phyloP scores from a whole-genome alignment of 306 rosid species.

The Vigna trinervia region DNA sequence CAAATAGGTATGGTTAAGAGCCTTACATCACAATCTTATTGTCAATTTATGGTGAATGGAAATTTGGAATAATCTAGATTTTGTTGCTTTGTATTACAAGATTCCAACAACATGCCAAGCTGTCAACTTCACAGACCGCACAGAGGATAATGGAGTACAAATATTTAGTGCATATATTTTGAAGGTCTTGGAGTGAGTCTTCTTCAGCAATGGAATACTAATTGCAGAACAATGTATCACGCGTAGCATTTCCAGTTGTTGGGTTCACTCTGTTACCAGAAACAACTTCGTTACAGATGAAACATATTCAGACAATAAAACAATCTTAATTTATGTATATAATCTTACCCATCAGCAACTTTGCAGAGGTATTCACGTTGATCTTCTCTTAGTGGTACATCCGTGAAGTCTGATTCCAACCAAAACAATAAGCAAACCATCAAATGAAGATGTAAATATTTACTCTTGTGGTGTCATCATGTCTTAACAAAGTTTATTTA shows the following conservation, averaged over 20 bases:
- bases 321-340: not conserved
- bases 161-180: constrained; percentile 10
- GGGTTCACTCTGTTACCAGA: constrained; percentile 74
- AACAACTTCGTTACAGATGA: constrained; percentile 36
- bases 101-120: not conserved
- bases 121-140: not conserved
- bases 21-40: constrained; percentile 1
- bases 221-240: constrained; percentile 84
- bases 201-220: constrained; percentile 48
- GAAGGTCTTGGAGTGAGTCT: constrained; percentile 6
- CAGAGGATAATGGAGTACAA: not conserved
- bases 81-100: not conserved
- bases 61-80: not conserved
- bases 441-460: constrained; percentile 24
- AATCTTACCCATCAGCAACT: constrained; percentile 84
- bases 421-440: constrained; percentile 38
- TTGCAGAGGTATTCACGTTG: constrained; percentile 89
- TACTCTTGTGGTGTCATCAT: not conserved
- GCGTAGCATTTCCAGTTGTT: constrained; percentile 90
- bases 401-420: constrained; percentile 78
- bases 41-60: not conserved
- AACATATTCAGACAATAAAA: constrained; percentile 34
- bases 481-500: not conserved
- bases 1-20: constrained; percentile 3
- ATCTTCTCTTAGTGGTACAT: constrained; percentile 94